Conservation (phyloP, 768 basidiomycete species). For the Suillus americanus region DNA sequence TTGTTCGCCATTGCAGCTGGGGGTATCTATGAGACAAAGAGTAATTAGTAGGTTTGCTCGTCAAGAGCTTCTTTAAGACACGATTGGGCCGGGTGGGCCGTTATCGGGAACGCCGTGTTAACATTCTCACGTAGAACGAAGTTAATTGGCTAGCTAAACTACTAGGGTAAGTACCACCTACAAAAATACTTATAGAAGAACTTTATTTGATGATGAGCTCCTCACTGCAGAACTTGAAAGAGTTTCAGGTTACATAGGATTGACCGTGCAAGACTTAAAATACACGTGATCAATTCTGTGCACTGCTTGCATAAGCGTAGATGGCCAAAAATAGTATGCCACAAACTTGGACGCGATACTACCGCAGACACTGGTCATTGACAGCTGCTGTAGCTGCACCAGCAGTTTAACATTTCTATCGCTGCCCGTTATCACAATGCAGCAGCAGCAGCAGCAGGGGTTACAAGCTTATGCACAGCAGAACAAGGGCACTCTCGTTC, state of each 20-base stretch:
- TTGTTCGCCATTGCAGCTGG: slow-evolving; percentile 8
- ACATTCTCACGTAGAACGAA: neutral
- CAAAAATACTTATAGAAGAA: neutral
- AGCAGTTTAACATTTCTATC: slow-evolving; percentile 1
- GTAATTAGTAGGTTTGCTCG: neutral
- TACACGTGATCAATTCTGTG: neutral
- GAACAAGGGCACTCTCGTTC: slow-evolving; percentile 68
- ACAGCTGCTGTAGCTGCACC: slow-evolving; percentile 3
- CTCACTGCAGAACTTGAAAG: neutral
- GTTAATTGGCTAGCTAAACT: neutral
- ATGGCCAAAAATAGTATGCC: neutral
- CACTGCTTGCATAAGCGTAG: neutral
- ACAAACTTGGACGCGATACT: neutral
- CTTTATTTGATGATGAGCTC: neutral
- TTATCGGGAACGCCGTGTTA: neutral
- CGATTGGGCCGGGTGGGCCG: neutral
- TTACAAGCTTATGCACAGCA: slow-evolving; percentile 41
- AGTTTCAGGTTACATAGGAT: neutral
- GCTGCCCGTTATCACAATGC: slow-evolving; percentile 23
- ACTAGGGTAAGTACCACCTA: neutral
- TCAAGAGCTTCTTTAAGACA: neutral
- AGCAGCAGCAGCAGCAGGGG: slow-evolving; percentile 43
- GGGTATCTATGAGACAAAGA: neutral
- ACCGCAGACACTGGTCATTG: neutral
- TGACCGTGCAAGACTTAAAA: neutral